phyloP scores from a whole-genome alignment of 345 rosid species.

The Reutealis trisperma region DNA sequence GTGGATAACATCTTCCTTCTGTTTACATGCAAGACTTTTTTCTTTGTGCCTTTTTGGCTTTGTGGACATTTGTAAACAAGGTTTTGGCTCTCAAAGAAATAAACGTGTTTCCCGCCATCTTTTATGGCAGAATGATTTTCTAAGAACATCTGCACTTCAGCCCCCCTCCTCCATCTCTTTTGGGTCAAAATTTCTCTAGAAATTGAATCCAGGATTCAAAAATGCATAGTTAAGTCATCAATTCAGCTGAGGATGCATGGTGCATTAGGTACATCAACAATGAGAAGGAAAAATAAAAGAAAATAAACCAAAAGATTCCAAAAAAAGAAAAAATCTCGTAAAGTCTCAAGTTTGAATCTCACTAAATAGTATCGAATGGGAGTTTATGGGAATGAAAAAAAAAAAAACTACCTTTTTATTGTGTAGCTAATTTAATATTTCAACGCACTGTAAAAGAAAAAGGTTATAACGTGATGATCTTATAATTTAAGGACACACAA shows the following conservation, averaged over 20 bases:
- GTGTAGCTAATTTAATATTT: too few relatives aligned
- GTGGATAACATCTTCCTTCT: not conserved
- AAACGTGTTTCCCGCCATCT: not conserved
- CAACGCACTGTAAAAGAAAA: too few relatives aligned
- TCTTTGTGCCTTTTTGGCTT: not conserved
- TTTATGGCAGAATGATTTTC: too few relatives aligned
- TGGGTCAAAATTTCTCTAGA: not conserved
- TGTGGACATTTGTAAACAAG: not conserved
- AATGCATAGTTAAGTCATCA: not conserved
- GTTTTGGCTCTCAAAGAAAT: not conserved
- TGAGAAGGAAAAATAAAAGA: not conserved
- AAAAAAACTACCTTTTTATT: too few relatives aligned
- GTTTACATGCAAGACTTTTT: not conserved
- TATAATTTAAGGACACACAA: not conserved
- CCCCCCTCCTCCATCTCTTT: not conserved
- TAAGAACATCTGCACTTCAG: not conserved
- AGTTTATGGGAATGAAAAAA: too few relatives aligned
- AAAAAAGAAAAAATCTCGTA: too few relatives aligned
- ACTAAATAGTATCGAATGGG: too few relatives aligned
- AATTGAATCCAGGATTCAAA: not conserved
- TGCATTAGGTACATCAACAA: not conserved
- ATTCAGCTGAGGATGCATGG: not conserved
- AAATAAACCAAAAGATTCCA: too few relatives aligned
- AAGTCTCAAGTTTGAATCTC: too few relatives aligned
- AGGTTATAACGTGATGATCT: too few relatives aligned